Evolutionary conservation across 169 alveolate genomes (phyloP), one percentile per base, ranked within the genome.

Genomic region (Plasmodium billcollinsi): DNA sequence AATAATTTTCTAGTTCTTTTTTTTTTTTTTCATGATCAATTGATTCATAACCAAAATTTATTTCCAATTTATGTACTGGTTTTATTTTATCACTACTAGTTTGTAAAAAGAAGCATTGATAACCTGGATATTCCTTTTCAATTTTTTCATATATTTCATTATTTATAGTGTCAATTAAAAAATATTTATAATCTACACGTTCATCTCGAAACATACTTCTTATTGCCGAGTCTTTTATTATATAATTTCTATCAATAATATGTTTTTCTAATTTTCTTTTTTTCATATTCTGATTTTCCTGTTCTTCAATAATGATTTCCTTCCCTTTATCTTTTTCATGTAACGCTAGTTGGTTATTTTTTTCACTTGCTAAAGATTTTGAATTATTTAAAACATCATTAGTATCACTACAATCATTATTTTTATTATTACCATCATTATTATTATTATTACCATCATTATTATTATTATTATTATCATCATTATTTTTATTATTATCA

Each of bases 191-290:
- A 73, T 83, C 73, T 58, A 83, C 83, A 39, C 83, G 69, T 83
- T 83, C 91, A 47, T 83, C 56, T 69, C 59, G 69, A 26, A 83
- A 12, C 73, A 83, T 83, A 14, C 59, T 43, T 72, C 24, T 83
- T 49, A 83, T 67, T 61, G 56, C 66, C 9, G 85, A n/a, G 21
- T 83, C 91, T 49, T 69, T 83, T 26, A 83, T 67, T 50, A 83
- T 83, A 67, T 69, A 83, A 83, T 69, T 83, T 52, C 59, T 83
- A 58, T 83, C 91, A 56, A 83, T 59, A 20, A 50, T 33, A 49
- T 83, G 91, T 83, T 83, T 83, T 83, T 83, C 91, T 58, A 69
- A 20, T 66, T 83, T 83, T 39, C 83, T 50, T 83, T 83, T 83
- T 47, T 83, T 69, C 39, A 59, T 39, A 18, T n/a, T 26, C 20